These are phyloP conservation scores for Pythium coloratum DNA, from an alignment of 352 stramenopile genomes.

Conservation along the genomic window DNA sequence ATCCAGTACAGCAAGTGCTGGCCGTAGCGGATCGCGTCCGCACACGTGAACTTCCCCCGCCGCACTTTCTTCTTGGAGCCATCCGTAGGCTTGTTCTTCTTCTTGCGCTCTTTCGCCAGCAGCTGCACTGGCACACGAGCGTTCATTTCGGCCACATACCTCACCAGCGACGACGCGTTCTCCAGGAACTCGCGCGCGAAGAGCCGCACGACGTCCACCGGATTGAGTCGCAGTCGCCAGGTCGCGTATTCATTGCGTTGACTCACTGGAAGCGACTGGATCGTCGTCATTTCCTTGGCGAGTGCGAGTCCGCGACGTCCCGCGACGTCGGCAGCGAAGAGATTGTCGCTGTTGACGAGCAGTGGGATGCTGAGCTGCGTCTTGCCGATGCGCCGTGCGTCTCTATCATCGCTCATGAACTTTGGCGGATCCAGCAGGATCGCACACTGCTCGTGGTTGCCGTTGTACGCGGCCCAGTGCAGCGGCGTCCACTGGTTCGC, in stretches of 20 bases:
- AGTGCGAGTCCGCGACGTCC: slow-evolving; percentile 54
- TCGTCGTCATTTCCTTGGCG: slow-evolving; percentile 36
- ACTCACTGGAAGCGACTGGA: slow-evolving; percentile 18
- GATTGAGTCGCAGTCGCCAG: slow-evolving; percentile 67
- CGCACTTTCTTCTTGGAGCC: slow-evolving; percentile 17
- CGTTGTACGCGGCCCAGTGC: slow-evolving; percentile 77
- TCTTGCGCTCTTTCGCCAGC: slow-evolving; percentile 7
- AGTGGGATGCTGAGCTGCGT: slow-evolving; percentile 63
- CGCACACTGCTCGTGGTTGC: slow-evolving; percentile 61
- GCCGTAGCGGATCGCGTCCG: slow-evolving; percentile 61
- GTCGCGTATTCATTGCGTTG: slow-evolving; percentile 37
- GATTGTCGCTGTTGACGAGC: slow-evolving; percentile 47
- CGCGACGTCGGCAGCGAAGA: slow-evolving; percentile 69
- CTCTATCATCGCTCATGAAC: slow-evolving; percentile 8
- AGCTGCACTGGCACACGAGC: slow-evolving; percentile 37
- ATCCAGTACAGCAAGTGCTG: slow-evolving; percentile 81
- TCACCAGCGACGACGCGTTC: slow-evolving; percentile 35
- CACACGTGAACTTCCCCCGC: slow-evolving; percentile 27
- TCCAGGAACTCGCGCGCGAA: slow-evolving; percentile 62
- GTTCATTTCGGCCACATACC: slow-evolving; percentile 71
- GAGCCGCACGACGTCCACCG: slow-evolving; percentile 43
- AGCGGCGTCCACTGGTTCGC: slow-evolving; percentile 73
- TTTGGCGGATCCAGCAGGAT: slow-evolving; percentile 50
- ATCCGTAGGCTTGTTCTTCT: neutral
- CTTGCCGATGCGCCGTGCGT: slow-evolving; percentile 24